phyloP scores from a whole-genome alignment of 768 basidiomycete genomes.

The Kwoniella mangroviensis region DNA sequence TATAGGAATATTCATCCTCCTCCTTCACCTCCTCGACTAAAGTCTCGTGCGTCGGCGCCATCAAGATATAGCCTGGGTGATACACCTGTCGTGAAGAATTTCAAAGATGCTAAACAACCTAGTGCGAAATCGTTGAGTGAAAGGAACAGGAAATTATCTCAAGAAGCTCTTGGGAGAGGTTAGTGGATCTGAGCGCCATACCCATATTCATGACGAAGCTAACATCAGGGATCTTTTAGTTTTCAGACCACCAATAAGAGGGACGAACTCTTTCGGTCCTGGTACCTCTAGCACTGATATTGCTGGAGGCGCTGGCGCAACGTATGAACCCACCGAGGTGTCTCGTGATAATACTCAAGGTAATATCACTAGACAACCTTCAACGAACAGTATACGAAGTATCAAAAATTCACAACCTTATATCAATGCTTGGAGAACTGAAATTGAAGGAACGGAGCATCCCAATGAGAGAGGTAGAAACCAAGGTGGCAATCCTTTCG shows the following conservation, averaged over 20 bases:
- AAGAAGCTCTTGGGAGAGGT: not conserved
- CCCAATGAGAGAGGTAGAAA: not conserved
- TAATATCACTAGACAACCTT: not conserved
- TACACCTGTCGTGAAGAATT: constrained; percentile 1
- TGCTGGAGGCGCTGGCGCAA: not conserved
- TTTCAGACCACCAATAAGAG: not conserved
- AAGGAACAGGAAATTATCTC: not conserved
- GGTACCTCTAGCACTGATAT: too few relatives aligned
- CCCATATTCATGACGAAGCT: not conserved
- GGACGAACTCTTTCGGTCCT: not conserved
- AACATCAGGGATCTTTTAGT: not conserved
- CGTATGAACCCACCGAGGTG: constrained; percentile 4
- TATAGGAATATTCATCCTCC: constrained; percentile 7
- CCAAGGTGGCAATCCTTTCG: constrained; percentile 15
- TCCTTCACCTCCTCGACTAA: not conserved
- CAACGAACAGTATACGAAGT: not conserved
- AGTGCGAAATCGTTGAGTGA: constrained; percentile 4
- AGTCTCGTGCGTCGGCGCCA: not conserved
- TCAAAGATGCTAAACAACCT: constrained; percentile 1
- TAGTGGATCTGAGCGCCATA: not conserved
- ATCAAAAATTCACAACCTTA: not conserved
- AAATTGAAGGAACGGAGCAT: not conserved
- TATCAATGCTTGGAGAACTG: not conserved
- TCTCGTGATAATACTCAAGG: not conserved
- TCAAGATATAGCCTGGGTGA: not conserved